A percentile compares a stretch with the other conserved stretches of the same genome.
Evolutionary conservation across 139 green algal genomes (phyloP).

Genomic region (Coelastrella sp.): DNA sequence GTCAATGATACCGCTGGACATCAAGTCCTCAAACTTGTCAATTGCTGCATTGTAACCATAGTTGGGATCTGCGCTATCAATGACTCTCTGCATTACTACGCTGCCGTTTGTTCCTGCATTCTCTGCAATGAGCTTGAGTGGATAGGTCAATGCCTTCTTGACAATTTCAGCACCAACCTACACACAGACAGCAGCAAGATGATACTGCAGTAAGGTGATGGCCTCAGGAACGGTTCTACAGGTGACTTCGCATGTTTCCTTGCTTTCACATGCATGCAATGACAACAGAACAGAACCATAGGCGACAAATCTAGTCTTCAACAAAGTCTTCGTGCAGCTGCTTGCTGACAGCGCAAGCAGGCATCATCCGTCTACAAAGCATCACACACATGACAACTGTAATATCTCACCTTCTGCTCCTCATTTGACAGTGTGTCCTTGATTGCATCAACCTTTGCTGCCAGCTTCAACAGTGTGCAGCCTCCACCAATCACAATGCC

Average conservation of each 20-base stretch:
- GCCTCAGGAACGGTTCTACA: too few species aligned
- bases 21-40: slow-evolving; percentile 95
- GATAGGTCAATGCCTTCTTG: slow-evolving; percentile 90
- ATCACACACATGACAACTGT: neutral
- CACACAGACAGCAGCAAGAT: neutral
- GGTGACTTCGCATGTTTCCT: too few species aligned
- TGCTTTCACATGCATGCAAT: too few species aligned
- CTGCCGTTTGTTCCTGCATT: slow-evolving; percentile 98
- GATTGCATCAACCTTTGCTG: slow-evolving; percentile 86
- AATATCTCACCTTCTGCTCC: slow-evolving; percentile 84
- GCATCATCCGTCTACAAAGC: too few species aligned
- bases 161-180: slow-evolving; percentile 98
- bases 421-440: slow-evolving; percentile 88
- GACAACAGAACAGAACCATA: too few species aligned
- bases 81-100: slow-evolving; percentile 94
- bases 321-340: too few species aligned
- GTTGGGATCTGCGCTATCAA: slow-evolving; percentile 54
- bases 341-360: too few species aligned
- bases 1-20: slow-evolving; percentile 98
- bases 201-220: too few species aligned
- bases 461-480: slow-evolving; percentile 96
- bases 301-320: too few species aligned
- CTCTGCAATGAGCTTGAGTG: slow-evolving; percentile 95
- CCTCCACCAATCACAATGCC: slow-evolving; percentile 98
- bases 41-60: slow-evolving; percentile 94